phyloP scores from a whole-genome alignment of 1,139 yeast genomes.

The Yamadazyma sp. region DNA sequence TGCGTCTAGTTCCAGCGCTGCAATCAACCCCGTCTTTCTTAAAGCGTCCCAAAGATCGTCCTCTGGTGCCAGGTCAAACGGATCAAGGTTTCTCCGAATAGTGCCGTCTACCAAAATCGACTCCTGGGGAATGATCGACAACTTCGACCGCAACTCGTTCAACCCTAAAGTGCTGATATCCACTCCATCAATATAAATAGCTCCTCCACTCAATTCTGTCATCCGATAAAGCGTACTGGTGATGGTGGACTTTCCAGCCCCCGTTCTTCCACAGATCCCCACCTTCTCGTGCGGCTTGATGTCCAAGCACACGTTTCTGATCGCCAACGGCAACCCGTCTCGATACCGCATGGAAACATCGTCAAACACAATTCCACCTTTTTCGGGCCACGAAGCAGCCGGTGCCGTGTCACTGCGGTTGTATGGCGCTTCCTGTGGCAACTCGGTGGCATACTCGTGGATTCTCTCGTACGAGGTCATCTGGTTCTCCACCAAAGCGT shows the following conservation, averaged over 20 bases:
- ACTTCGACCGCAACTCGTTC: conserved; percentile 29
- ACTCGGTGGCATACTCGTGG: conserved; percentile 57
- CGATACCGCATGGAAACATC: conserved; percentile 69
- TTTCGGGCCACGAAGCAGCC: conserved; percentile 41
- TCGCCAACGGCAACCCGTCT: conserved; percentile 70
- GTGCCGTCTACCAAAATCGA: conserved; percentile 44
- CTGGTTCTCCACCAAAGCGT: conserved; percentile 75
- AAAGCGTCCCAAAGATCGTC: conserved; percentile 45
- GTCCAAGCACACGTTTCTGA: conserved; percentile 51
- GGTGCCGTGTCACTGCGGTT: conserved; percentile 55
- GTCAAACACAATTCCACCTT: conserved; percentile 54
- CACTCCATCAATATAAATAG: conserved; percentile 56
- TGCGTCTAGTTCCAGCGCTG: conserved; percentile 22
- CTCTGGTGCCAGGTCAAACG: conserved; percentile 38
- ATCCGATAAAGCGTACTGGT: conserved; percentile 66
- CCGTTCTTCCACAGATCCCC: conserved; percentile 80
- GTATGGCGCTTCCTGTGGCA: conserved; percentile 43
- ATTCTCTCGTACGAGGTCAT: conserved; percentile 87
- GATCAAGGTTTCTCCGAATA: conserved; percentile 43
- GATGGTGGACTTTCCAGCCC: conserved; percentile 75
- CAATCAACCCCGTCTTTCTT: conserved; percentile 44
- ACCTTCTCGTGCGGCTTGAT: conserved; percentile 59
- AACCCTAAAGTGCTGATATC: conserved; percentile 49
- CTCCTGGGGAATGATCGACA: conserved; percentile 48
- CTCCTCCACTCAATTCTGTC: conserved; percentile 54